Percentiles rank a stretch among this genome's conserved stretches.
phyloP scores from a whole-genome alignment of 371 early-diverging fungal genomes.

The Saksenaea vasiformis region DNA sequence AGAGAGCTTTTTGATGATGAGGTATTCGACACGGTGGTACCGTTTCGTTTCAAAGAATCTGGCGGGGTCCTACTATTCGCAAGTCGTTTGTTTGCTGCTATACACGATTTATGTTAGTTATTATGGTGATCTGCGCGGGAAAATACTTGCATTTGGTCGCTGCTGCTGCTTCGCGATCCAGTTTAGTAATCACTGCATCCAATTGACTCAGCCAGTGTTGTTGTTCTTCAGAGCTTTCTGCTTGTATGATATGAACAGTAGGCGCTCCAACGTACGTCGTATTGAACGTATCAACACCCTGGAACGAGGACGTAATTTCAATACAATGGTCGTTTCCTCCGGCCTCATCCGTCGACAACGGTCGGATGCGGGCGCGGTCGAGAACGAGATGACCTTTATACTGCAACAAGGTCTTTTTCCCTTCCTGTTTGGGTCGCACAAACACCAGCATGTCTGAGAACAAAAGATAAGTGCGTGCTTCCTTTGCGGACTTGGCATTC shows the following conservation, averaged over 20 bases:
- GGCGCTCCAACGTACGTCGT: constrained; percentile 26
- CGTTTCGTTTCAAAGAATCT: neutral
- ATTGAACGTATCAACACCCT: constrained; percentile 30
- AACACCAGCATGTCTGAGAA: constrained; percentile 32
- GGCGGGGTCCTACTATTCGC: neutral
- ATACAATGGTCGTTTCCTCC: constrained; percentile 15
- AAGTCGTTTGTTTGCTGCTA: neutral
- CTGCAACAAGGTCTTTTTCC: constrained; percentile 20
- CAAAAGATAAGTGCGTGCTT: constrained; percentile 25
- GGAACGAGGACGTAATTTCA: constrained; percentile 29
- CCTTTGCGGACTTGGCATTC: constrained; percentile 5
- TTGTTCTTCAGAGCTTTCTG: constrained; percentile 20
- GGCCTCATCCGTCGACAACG: constrained; percentile 7
- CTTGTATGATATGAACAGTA: constrained; percentile 21
- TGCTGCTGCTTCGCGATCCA: constrained; percentile 8
- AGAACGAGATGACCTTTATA: constrained; percentile 28
- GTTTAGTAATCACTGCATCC: constrained; percentile 15
- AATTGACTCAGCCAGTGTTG: constrained; percentile 27
- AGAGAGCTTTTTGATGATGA: neutral
- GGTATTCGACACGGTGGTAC: neutral
- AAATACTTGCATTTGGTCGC: neutral
- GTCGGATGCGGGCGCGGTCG: constrained; percentile 24
- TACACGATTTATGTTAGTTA: neutral
- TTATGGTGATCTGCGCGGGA: neutral
- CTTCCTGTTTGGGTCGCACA: constrained; percentile 29